Evolutionary conservation across 1,284 basidiomycete species (phyloP).

Genomic region (Phlebopus sp.): DNA sequence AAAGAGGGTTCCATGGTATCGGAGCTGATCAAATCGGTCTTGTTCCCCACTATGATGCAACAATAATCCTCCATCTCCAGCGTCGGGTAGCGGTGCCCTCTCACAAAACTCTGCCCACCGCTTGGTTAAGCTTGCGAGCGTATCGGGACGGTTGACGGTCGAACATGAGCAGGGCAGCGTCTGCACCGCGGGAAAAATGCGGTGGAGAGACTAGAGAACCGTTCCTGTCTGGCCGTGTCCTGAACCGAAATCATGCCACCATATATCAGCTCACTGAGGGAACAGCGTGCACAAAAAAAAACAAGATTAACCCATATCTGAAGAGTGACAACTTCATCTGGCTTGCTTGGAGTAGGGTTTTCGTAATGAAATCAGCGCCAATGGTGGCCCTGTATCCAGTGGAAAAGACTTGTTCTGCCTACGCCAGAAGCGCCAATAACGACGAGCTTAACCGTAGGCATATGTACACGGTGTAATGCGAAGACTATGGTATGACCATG

Average conservation of each 20-base stretch:
- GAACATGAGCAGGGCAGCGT: conserved; percentile 78
- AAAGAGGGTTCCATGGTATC: conserved; percentile 4
- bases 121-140: conserved; percentile 55
- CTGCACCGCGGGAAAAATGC: conserved; percentile 83
- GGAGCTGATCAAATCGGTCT: conserved; percentile 53
- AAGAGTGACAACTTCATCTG: conserved; percentile 55
- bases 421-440: conserved; percentile 75
- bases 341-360: conserved; percentile 54
- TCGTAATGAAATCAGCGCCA: conserved; percentile 79
- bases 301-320: conserved; percentile 71
- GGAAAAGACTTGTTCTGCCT: conserved; percentile 75
- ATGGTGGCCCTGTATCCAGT: conserved; percentile 78
- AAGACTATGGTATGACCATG: background rate
- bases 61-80: conserved; percentile 63
- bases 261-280: conserved; percentile 10
- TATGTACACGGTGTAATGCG: too few relatives aligned
- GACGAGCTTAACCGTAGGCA: conserved; percentile 73
- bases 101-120: conserved; percentile 79
- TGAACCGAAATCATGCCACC: conserved; percentile 32
- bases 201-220: conserved; percentile 74
- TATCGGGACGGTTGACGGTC: conserved; percentile 65
- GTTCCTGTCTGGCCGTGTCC: conserved; percentile 81
- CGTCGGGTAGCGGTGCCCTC: conserved; percentile 61
- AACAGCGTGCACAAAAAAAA: conserved; percentile 4
- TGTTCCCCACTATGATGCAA: conserved; percentile 77